Base-by-base conservation (phyloP, 2,329 filamentous ascomycete species). In the Xylariaceae sp. region DNA sequence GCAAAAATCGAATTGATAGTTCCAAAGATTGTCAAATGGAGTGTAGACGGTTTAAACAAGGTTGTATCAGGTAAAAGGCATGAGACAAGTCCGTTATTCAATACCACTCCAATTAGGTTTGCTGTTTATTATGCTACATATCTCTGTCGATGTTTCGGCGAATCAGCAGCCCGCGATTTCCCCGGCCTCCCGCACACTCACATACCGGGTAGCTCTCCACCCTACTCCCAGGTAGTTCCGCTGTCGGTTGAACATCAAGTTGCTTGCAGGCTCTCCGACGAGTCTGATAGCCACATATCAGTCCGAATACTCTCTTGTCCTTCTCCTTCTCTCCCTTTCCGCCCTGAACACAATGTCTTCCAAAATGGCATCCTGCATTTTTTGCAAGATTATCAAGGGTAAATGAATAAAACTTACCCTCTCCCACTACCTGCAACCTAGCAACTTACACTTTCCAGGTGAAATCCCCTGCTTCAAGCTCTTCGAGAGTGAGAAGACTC, bases 381-480 rank as follows among this genome's bases (percentile, higher is more conserved):
- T 98, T 75, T 98, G 93, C 79, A 95, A 89, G 69, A 97, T 98
- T 66, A 86, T 98, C 74, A 94, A 95, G 79, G 92, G 92, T 76
- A 63, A 49, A 62, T 55, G 35, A 12, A 38, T 20, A 20, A 34
- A 12, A 14, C 29, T 29, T 19, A 20, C 20, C n/a, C 7, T 23
- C 10, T 8, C 1, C 22, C n/a, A 17, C 37, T 32, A 8, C 12
- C 27, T 14, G 6, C 21, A 16, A 36, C 22, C 22, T 25, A 10
- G 10, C 37, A 5, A 10, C 19, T 54, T 33, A 38, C 10, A 29
- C 34, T 22, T 16, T 22, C 14, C 59, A 96, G 91, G 91, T 55
- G 92, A 97, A 51, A 96, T 98, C 67, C 93, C 93, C 39, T 92
- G 83, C 58, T 85, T 97, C 76, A 98, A 96, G 79, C 83, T 98